phyloP scores from a whole-genome alignment of 148 eudicot genomes.

The Oxyria digyna region DNA sequence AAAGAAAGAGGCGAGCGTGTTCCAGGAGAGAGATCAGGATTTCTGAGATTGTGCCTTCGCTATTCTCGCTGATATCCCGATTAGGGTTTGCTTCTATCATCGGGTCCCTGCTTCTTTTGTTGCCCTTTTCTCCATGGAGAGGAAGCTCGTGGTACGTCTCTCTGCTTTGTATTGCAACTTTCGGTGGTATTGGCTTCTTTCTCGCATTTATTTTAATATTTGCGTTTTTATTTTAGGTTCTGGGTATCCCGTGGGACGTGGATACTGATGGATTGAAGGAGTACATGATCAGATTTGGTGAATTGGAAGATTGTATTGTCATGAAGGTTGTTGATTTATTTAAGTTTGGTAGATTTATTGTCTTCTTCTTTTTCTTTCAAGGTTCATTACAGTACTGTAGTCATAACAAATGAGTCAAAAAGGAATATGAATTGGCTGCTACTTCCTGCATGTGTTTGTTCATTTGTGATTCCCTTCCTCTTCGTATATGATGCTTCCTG shows the following conservation, averaged over 20 bases:
- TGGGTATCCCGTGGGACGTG: conserved; percentile 97
- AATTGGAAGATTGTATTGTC: conserved; percentile 89
- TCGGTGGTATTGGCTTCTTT: neutral
- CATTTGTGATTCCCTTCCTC: too few species aligned
- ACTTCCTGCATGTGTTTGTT: neutral
- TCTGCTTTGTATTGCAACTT: neutral
- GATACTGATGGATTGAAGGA: conserved; percentile 87
- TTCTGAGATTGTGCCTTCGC: conserved; percentile 9
- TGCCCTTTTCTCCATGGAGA: conserved; percentile 22
- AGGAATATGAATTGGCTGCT: neutral
- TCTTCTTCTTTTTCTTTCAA: too few species aligned
- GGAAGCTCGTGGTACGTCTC: conserved; percentile 85
- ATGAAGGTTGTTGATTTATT: conserved; percentile 55
- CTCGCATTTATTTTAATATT: neutral
- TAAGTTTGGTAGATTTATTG: too few species aligned
- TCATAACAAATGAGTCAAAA: neutral
- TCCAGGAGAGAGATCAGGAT: conserved; percentile 10
- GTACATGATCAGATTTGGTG: conserved; percentile 87
- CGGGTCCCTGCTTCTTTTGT: neutral
- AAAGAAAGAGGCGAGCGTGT: conserved; percentile 15
- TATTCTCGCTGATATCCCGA: neutral
- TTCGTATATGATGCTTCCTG: too few species aligned
- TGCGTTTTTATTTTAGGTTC: conserved; percentile 36
- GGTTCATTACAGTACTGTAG: neutral
- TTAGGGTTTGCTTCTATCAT: conserved; percentile 1